Conservation (phyloP, 768 basidiomycete genomes). For the Goffeauzyma gilvescens region DNA sequence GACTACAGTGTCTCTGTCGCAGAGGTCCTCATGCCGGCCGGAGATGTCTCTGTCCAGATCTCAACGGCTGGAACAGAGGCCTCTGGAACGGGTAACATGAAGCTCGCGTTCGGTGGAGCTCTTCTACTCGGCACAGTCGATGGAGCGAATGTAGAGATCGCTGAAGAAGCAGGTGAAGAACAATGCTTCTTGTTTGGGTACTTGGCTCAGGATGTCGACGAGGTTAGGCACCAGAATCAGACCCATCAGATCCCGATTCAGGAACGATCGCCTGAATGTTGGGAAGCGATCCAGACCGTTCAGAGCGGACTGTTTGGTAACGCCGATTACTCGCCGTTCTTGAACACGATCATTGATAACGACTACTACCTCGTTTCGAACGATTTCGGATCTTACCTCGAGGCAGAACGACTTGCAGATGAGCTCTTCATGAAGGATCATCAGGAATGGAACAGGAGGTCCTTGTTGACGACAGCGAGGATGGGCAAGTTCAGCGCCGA, state of each 20-base stretch:
- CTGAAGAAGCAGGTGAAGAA: constrained; percentile 79
- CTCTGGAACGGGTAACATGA: constrained; percentile 30
- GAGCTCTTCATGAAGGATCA: constrained; percentile 58
- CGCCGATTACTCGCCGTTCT: constrained; percentile 62
- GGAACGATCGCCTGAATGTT: constrained; percentile 63
- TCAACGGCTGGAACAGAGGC: constrained; percentile 64
- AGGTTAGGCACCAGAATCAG: constrained; percentile 63
- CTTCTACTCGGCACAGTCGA: constrained; percentile 67
- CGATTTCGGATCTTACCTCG: constrained; percentile 85
- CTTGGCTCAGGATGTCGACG: constrained; percentile 45
- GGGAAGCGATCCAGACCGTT: constrained; percentile 56
- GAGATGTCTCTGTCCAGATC: constrained; percentile 89
- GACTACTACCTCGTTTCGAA: constrained; percentile 44
- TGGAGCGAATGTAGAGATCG: constrained; percentile 92
- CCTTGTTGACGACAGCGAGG: constrained; percentile 49
- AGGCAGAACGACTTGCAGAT: constrained; percentile 70
- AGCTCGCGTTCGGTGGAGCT: constrained; percentile 75
- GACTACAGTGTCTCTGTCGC: constrained; percentile 48
- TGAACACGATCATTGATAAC: constrained; percentile 14
- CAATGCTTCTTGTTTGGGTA: constrained; percentile 58
- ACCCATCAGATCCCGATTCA: constrained; percentile 67
- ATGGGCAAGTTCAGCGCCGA: constrained; percentile 98
- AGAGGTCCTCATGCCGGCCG: constrained; percentile 40
- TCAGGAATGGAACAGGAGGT: constrained; percentile 80
- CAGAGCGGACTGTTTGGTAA: constrained; percentile 53